Evolutionary conservation across 192 early-diverging fungal species (phyloP).

Genomic region (Coemansia sp.): DNA sequence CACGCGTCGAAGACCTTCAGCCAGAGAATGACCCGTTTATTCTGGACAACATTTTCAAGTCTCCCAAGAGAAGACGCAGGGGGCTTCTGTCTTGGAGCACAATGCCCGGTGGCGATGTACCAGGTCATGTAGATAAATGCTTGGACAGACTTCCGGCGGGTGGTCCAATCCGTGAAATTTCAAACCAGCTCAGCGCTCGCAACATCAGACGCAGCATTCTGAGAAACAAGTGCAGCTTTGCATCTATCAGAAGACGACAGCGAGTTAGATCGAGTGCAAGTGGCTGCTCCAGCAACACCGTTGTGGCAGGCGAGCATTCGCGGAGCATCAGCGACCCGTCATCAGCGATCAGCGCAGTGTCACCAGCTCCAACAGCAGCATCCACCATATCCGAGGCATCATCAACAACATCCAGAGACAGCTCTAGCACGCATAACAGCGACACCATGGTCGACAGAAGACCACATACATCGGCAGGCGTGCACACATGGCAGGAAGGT

Average conservation of each 20-base stretch:
- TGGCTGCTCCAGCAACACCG: constrained; percentile 4
- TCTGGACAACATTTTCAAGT: constrained; percentile 54
- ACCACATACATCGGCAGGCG: constrained; percentile 11
- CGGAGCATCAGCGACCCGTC: constrained; percentile 46
- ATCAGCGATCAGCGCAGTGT: constrained; percentile 11
- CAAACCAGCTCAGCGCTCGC: constrained; percentile 32
- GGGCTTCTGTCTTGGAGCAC: constrained; percentile 49
- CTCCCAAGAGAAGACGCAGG: constrained; percentile 42
- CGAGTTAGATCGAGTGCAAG: background rate
- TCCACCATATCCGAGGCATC: constrained; percentile 13
- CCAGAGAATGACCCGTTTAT: constrained; percentile 50
- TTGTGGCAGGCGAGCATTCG: constrained; percentile 24
- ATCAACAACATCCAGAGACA: background rate
- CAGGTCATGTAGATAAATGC: background rate
- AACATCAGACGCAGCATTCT: constrained; percentile 46
- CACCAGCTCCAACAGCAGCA: constrained; percentile 6
- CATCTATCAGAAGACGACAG: constrained; percentile 37
- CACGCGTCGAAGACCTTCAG: constrained; percentile 38
- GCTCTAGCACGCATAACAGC: constrained; percentile 1
- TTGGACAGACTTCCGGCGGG: background rate
- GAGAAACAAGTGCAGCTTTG: constrained; percentile 37
- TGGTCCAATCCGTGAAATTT: constrained; percentile 29
- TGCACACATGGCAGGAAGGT: constrained; percentile 8
- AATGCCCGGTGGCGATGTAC: constrained; percentile 14
- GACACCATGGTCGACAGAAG: background rate